Evolutionary conservation across 2,329 filamentous ascomycete species (phyloP).

Genomic region (Rhinocladiella similis): DNA sequence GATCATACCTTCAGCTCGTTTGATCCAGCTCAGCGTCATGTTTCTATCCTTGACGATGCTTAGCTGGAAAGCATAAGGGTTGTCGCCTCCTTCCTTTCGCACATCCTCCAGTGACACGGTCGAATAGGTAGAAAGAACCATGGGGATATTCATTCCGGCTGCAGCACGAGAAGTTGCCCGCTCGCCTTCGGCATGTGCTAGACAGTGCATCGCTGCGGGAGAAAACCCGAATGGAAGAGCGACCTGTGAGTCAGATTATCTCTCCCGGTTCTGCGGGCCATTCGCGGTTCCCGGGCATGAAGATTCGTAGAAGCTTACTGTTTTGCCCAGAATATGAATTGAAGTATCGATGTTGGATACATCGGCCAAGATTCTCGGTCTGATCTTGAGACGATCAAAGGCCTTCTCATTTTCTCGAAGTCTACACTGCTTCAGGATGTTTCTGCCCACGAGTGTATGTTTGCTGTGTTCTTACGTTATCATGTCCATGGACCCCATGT

Average conservation of each 20-base stretch:
- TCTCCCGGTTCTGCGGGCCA: background rate
- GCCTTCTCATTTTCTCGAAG: background rate
- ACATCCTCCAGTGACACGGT: slow-evolving; percentile 51
- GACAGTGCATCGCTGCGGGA: slow-evolving; percentile 37
- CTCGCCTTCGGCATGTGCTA: slow-evolving; percentile 45
- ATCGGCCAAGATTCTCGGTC: slow-evolving; percentile 47
- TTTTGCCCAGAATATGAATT: slow-evolving; percentile 34
- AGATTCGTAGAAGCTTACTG: background rate
- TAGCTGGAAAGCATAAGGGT: slow-evolving; percentile 46
- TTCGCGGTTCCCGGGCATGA: background rate
- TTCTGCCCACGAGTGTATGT: background rate
- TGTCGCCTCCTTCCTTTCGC: slow-evolving; percentile 30
- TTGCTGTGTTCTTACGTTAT: too few relatives aligned
- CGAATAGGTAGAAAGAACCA: slow-evolving; percentile 51
- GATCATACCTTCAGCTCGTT: slow-evolving; percentile 40
- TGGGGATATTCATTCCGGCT: slow-evolving; percentile 43
- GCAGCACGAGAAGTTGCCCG: slow-evolving; percentile 50
- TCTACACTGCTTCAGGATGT: background rate
- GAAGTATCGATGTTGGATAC: slow-evolving; percentile 39
- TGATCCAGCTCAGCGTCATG: slow-evolving; percentile 42
- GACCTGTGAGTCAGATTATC: slow-evolving; percentile 15
- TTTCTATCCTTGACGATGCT: slow-evolving; percentile 52
- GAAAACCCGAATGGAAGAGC: slow-evolving; percentile 44
- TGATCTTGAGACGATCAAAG: slow-evolving; percentile 28
- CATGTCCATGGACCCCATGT: too few relatives aligned